Base-by-base conservation (phyloP, 148 eudicot species). In the Arbutus unedo region DNA sequence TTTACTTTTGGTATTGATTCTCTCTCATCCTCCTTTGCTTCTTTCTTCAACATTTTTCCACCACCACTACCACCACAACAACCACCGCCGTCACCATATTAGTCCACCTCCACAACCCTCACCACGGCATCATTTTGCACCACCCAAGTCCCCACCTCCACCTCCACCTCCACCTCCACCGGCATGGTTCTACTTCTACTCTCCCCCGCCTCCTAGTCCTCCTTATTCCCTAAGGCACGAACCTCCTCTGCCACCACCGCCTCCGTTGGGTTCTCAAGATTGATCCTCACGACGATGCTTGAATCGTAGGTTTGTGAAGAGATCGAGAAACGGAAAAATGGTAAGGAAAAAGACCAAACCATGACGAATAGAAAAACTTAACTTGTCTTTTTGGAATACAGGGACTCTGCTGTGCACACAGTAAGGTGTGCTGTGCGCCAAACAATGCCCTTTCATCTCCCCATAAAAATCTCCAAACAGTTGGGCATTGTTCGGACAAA, bases 161-260 rank as follows among this genome's bases (percentile, higher is more conserved):
- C n/a, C n/a, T n/a, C n/a, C n/a, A n/a, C n/a, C n/a, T n/a, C n/a
- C n/a, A 25, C 81, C 84, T 7, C 84, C 87, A 15, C 87, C 84
- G 4, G 84, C 87, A 2, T 81, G 84, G 84, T 85, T 85, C 47
- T 82, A 82, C 60, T 82, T 82, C 56, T 82, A 71, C 82, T 85
- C 87, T 21, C 87, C 82, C 47, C 87, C 84, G 49, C 87, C 87
- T 47, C 87, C 84, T 55, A 83, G 79, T 57, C 74, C 78, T 79
- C 78, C 82, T 23, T 19, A 54, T 19, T 21, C 31, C 10, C 68
- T 77, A 4, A 51, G 81, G 45, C 76, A 14, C 0, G 19, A 14
- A 13, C 71, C 38, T 31, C 71, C 23, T 57, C 14, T 19, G 8
- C 23, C 23, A 64, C 62, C 50, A 31, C 41, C 41, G 11, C 45